A percentile compares a stretch with the other conserved stretches of the same genome.
phyloP scores from a whole-genome alignment of 2,329 filamentous ascomycete species.

The Epichloe coenophiala region DNA sequence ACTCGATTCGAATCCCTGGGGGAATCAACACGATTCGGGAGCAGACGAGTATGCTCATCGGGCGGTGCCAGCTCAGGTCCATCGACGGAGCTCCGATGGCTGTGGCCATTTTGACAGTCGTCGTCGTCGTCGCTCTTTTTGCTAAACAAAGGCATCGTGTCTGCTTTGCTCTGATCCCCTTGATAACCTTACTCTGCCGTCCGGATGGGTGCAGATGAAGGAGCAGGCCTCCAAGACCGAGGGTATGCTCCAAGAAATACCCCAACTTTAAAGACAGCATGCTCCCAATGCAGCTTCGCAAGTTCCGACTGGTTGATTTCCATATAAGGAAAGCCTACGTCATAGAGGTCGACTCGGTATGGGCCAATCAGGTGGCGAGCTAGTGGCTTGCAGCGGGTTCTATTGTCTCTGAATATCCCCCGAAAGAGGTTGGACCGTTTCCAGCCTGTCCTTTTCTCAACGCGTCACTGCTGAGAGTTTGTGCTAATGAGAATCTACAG shows the following conservation, averaged over 20 bases:
- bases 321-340: conserved; percentile 4
- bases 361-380: neutral
- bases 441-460: no score
- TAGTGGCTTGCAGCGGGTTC: neutral
- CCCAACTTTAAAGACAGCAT: no score
- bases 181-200: neutral
- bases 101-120: conserved; percentile 9
- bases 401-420: neutral
- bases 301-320: neutral
- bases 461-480: no score
- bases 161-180: neutral
- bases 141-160: conserved; percentile 22
- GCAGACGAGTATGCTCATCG: conserved; percentile 49
- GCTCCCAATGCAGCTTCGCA: neutral
- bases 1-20: conserved; percentile 29
- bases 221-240: neutral
- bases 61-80: conserved; percentile 17
- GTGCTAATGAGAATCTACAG: no score
- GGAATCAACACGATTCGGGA: conserved; percentile 52
- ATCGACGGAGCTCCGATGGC: conserved; percentile 8
- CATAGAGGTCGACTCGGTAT: conserved; percentile 1
- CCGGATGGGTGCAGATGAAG: neutral
- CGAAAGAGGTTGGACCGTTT: no score
- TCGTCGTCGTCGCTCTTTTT: conserved; percentile 14
- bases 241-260: neutral